A percentile compares a stretch with the other conserved stretches of the same genome.
phyloP scores from a whole-genome alignment of 176 grass and related monocot genomes.

The Lolium rigidum region DNA sequence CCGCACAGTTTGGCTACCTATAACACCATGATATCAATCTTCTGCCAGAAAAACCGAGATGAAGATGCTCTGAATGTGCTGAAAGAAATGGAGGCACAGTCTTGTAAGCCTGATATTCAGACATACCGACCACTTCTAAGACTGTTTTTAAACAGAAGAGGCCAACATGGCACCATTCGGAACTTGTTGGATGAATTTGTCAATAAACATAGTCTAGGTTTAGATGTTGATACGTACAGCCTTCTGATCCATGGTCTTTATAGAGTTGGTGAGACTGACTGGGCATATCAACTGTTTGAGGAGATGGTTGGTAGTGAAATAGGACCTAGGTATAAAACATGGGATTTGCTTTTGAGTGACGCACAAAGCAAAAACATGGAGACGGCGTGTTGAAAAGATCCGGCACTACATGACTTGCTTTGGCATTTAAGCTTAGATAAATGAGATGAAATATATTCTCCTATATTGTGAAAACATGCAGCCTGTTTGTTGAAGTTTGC shows the following conservation, averaged over 20 bases:
- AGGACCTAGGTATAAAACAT: slow-evolving; percentile 66
- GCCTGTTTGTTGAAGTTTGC: not conserved
- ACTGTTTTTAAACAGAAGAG: slow-evolving; percentile 62
- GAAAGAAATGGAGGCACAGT: slow-evolving; percentile 66
- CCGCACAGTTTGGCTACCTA: slow-evolving; percentile 58
- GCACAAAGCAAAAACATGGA: slow-evolving; percentile 63
- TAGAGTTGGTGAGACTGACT: slow-evolving; percentile 57
- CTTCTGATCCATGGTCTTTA: slow-evolving; percentile 82
- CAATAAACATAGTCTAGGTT: slow-evolving; percentile 62
- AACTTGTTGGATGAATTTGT: slow-evolving; percentile 62
- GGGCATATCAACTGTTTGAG: slow-evolving; percentile 71
- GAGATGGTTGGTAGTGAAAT: slow-evolving; percentile 86
- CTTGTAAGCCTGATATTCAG: slow-evolving; percentile 80
- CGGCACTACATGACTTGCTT: slow-evolving; percentile 49
- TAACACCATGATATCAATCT: slow-evolving; percentile 86
- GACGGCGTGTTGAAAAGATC: slow-evolving; percentile 50
- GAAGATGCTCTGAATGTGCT: slow-evolving; percentile 66
- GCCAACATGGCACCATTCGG: slow-evolving; percentile 41
- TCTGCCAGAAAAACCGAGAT: slow-evolving; percentile 61
- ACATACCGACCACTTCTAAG: slow-evolving; percentile 75
- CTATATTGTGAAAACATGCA: not conserved
- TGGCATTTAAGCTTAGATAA: slow-evolving; percentile 41
- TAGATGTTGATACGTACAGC: slow-evolving; percentile 85
- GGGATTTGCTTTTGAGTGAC: slow-evolving; percentile 66
- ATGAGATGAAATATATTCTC: not conserved